Evolutionary conservation across 805 yeast genomes (phyloP).

Genomic region (Lipomyces sp.): DNA sequence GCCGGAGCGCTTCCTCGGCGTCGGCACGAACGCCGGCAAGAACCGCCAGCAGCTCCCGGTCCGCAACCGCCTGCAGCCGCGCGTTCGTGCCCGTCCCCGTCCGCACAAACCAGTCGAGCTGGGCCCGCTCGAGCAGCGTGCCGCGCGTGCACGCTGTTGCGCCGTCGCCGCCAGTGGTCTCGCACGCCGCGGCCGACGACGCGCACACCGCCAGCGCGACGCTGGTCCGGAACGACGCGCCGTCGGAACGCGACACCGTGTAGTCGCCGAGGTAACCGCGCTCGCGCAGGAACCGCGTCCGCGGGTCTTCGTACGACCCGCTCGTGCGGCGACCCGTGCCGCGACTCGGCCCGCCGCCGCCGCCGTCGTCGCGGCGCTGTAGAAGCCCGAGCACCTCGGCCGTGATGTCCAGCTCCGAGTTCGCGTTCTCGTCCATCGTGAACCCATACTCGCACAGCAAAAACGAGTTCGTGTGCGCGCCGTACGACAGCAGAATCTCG

Average conservation of each 20-base stretch:
- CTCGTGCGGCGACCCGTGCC: too few species aligned
- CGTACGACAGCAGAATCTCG: slow-evolving; percentile 74
- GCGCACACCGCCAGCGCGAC: slow-evolving; percentile 60
- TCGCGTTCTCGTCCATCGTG: slow-evolving; percentile 51
- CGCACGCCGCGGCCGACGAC: slow-evolving; percentile 12
- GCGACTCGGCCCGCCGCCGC: slow-evolving; percentile 34
- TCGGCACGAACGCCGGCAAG: not conserved
- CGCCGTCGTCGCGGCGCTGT: slow-evolving; percentile 37
- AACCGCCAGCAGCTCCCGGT: not conserved
- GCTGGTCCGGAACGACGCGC: slow-evolving; percentile 67
- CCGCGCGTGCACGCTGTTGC: not conserved
- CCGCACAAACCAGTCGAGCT: slow-evolving; percentile 8
- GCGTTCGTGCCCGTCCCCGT: slow-evolving; percentile 1
- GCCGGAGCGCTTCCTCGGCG: not conserved
- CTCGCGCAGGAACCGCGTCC: slow-evolving; percentile 46
- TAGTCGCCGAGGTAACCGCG: slow-evolving; percentile 70
- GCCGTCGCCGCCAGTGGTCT: not conserved
- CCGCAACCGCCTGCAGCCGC: not conserved
- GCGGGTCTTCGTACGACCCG: too few species aligned
- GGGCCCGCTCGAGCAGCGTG: not conserved
- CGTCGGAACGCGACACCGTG: slow-evolving; percentile 49
- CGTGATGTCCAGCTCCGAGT: slow-evolving; percentile 71
- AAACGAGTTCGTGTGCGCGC: slow-evolving; percentile 83
- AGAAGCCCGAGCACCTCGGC: slow-evolving; percentile 42
- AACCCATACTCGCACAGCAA: slow-evolving; percentile 87